Base-by-base conservation (phyloP, 495 filamentous ascomycete species). In the Margaritispora aquatica region DNA sequence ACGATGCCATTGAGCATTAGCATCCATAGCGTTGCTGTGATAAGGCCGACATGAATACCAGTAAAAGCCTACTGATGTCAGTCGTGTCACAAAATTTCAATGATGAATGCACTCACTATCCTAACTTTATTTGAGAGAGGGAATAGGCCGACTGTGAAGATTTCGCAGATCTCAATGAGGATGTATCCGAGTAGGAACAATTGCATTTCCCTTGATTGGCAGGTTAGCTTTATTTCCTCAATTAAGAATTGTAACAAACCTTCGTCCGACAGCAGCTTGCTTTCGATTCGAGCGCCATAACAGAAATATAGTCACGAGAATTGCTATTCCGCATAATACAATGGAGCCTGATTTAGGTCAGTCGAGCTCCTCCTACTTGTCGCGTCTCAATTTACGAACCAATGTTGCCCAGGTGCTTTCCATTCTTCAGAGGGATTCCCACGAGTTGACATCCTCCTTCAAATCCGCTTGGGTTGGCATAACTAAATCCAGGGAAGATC, bases 111-210 rank as follows among this genome's bases (percentile, higher is more conserved):
- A 74, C 83, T 63, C 79, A 88, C 86, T 61, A 84, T 73, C 65
- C 89, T 84, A 50, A 90, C 89, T 41, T 70, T 80, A 34, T 74
- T 74, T 52, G 78, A 69, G 20, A 97, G 71, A 7, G 91, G 91
- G 69, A 99, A 92, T 51, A 87, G 88, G 58, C 94, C 94, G 24
- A 97, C 84, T 1, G 89, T 89, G 73, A 99, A 96, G 65, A 99
- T 96, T 69, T 99, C 94, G 70, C 90, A 95, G 65, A 99, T 90
- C 68, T 87, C 83, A 60, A 97, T 84, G 27, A 99, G 74, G 47
- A 96, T 88, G 67, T 90, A 99, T 36, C 88, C 87, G 20, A 90
- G 44, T 22, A 99, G 78, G 73, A 97, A 96, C 38, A 96, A 69
- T 81, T 99, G 94, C 75, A 97, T 97, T 68, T 99, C 94, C 71